A percentile compares a stretch with the other conserved stretches of the same genome.
phyloP scores from a whole-genome alignment of 1,284 basidiomycete species.

The Meripilus lineatus region DNA sequence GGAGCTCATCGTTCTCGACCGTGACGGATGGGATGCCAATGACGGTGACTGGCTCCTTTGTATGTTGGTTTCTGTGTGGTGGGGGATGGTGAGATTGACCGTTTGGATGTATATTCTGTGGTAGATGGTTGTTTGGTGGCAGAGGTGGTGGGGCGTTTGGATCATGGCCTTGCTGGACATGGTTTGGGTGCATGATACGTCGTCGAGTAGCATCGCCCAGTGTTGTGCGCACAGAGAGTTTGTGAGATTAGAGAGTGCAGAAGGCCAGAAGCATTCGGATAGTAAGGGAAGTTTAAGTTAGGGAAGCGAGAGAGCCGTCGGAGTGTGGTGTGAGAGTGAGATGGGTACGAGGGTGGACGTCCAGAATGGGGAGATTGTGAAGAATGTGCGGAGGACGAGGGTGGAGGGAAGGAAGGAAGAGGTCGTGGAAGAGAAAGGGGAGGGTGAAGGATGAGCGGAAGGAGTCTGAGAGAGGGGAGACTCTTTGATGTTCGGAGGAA shows the following conservation, averaged over 20 bases:
- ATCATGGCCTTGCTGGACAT: conserved; percentile 47
- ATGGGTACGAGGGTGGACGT: conserved; percentile 7
- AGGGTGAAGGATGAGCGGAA: conserved; percentile 8
- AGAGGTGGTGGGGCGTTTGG: conserved; percentile 26
- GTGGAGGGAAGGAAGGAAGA: conserved; percentile 11
- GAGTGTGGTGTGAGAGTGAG: conserved; percentile 8
- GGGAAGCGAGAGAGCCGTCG: conserved; percentile 16
- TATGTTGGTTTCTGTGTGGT: conserved; percentile 23
- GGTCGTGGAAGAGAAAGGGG: conserved; percentile 11
- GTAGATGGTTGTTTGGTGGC: conserved; percentile 27
- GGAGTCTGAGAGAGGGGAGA: conserved; percentile 3
- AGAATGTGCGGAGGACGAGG: conserved; percentile 10
- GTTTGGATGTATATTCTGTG: conserved; percentile 20
- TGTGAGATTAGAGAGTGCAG: conserved; percentile 25
- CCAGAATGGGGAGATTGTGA: conserved; percentile 4
- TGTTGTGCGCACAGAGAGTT: conserved; percentile 20
- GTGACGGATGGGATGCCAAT: conserved; percentile 69
- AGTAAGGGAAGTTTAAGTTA: conserved; percentile 19
- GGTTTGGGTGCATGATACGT: conserved; percentile 62
- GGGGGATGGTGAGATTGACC: conserved; percentile 21
- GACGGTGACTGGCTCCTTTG: conserved; percentile 59
- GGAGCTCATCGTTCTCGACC: conserved; percentile 57
- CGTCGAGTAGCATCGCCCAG: conserved; percentile 45
- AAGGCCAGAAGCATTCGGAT: conserved; percentile 17
- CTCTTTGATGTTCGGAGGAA: conserved; percentile 4